Evolutionary conservation across 1,139 yeast species (phyloP), one percentile per base, ranked within the genome.

Genomic region (Pneumocystis carinii): DNA sequence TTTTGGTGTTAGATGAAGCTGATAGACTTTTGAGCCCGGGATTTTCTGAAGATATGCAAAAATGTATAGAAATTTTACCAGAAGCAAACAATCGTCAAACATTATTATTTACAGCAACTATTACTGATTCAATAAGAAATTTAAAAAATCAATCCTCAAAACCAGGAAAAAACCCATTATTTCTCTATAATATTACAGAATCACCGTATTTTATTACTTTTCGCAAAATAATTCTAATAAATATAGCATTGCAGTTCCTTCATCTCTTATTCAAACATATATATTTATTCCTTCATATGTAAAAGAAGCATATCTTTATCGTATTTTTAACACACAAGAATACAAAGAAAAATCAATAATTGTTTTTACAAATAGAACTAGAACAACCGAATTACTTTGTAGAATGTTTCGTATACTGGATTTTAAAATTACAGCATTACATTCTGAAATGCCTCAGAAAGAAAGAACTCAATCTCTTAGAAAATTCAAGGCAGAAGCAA

Each of bases 401-500:
- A 79, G 97, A 70, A 82, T 89, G 41, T 77, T 92, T 60, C 80
- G 88, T 66, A 80, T 82, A 62, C 73, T 92, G 66, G 95, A 86
- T 27, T 79, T 90, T 48, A 78, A 92, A 66, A 94, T 88, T 5
- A 87, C 97, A 0, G 87, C 97, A 1, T 77, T 92, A 64, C 98
- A 94, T 72, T 90, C 98, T 1, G 92, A 90, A 71, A 85, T 92
- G 95, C 90, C 94, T 0, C 99, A 92, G 75, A 75, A 80, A 39
- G 97, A 92, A 73, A 81, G 99, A 74, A 85, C 92, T 12, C 89
- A 87, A 72, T 87, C 97, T 0, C 77, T 92, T 65, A 97, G 90
- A 68, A 78, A 97, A 71, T 92, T 92, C 75, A 82, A 92, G 70
- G 97, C 97, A 0, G 88, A 88, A 64, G 97, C 96, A 1, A 97